phyloP scores from a whole-genome alignment of 2,329 filamentous ascomycete genomes.

The Eutypella sp. region DNA sequence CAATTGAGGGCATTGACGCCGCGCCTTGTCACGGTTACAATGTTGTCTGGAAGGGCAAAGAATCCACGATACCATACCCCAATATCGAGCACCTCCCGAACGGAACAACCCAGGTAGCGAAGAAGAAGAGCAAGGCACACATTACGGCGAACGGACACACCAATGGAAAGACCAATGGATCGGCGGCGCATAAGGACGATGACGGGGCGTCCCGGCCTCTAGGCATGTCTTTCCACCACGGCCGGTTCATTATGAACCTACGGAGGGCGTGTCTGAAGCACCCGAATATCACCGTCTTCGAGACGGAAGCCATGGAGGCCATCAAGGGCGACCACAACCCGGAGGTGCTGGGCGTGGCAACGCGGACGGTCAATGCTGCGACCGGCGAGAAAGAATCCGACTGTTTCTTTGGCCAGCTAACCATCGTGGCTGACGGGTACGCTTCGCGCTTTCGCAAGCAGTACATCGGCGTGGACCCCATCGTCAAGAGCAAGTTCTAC shows the following conservation, averaged over 20 bases:
- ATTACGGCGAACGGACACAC: conserved; percentile 11
- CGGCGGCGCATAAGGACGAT: conserved; percentile 22
- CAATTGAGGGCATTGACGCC: conserved; percentile 84
- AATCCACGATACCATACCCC: conserved; percentile 77
- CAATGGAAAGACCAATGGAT: conserved; percentile 25
- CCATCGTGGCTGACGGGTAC: conserved; percentile 89
- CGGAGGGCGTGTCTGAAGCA: conserved; percentile 68
- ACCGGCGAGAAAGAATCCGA: conserved; percentile 57
- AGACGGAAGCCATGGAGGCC: conserved; percentile 77
- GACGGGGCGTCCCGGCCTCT: conserved; percentile 44
- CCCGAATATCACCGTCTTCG: conserved; percentile 82
- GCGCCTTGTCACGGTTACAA: conserved; percentile 81
- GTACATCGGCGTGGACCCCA: conserved; percentile 60
- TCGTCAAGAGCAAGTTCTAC: conserved; percentile 84
- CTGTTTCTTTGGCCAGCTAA: conserved; percentile 83
- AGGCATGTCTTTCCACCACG: conserved; percentile 87
- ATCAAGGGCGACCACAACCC: conserved; percentile 64
- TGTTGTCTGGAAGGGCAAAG: conserved; percentile 72
- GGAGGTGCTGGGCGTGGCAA: conserved; percentile 79
- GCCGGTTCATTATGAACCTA: conserved; percentile 81
- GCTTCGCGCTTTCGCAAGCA: conserved; percentile 85
- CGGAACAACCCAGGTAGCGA: conserved; percentile 21
- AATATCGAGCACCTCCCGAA: conserved; percentile 45
- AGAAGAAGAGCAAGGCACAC: conserved; percentile 6
- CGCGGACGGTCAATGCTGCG: conserved; percentile 56